Evolutionary conservation across 1,284 basidiomycete species (phyloP).

Genomic region (Sanghuangporus sanghuang): DNA sequence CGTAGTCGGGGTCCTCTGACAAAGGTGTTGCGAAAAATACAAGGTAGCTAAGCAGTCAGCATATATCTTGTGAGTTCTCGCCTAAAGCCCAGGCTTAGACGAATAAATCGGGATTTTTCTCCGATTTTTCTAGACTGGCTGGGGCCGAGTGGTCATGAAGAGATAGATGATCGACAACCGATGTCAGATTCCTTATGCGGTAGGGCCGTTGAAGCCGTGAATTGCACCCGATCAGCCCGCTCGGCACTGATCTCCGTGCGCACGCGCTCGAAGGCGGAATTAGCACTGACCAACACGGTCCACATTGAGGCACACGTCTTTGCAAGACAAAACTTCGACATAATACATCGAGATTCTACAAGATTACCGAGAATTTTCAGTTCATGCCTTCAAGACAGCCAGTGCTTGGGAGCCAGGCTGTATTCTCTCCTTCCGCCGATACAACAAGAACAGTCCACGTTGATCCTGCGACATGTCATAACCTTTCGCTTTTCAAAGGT

Average conservation of each 20-base stretch:
- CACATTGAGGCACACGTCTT: too few relatives aligned
- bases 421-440: constrained; percentile 56
- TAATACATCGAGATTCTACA: constrained; percentile 1
- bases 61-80: not conserved
- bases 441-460: constrained; percentile 57
- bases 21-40: not conserved
- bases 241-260: not conserved
- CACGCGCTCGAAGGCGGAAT: not conserved
- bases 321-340: not conserved
- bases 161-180: not conserved
- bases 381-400: constrained; percentile 49
- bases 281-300: not conserved
- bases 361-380: not conserved
- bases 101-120: not conserved
- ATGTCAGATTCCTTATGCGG: not conserved
- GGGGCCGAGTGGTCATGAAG: not conserved
- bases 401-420: constrained; percentile 58
- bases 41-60: not conserved
- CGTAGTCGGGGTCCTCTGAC: not conserved
- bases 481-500: constrained; percentile 85
- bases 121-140: not conserved
- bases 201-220: not conserved
- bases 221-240: not conserved
- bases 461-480: constrained; percentile 66
- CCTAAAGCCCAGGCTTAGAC: not conserved